A percentile compares a stretch with the other conserved stretches of the same genome.
phyloP scores from a whole-genome alignment of 169 alveolate genomes.

The Neospora caninum region DNA sequence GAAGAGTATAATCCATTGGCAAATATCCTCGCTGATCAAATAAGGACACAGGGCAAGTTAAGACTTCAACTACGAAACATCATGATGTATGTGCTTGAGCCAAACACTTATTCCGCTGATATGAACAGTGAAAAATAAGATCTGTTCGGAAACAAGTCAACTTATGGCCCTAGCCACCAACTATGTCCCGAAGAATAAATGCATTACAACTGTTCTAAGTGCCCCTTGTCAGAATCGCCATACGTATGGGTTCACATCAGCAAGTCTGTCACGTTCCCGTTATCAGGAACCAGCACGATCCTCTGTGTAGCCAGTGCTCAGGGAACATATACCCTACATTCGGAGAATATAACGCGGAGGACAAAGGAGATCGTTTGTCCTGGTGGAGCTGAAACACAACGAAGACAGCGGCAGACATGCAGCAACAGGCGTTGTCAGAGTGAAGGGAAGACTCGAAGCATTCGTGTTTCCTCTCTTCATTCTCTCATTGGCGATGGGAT shows the following conservation, averaged over 20 bases:
- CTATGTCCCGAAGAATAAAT: neutral
- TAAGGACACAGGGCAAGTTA: neutral
- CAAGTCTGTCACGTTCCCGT: no score
- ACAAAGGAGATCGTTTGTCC: conserved; percentile 4
- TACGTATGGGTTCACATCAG: no score
- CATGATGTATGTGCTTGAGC: neutral
- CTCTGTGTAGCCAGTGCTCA: no score
- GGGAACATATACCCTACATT: neutral
- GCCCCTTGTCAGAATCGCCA: neutral
- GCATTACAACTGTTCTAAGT: neutral
- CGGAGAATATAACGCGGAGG: neutral
- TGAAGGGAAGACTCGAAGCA: neutral
- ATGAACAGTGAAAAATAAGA: neutral
- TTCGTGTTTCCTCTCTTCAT: neutral
- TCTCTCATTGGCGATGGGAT: neutral
- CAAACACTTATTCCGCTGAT: neutral
- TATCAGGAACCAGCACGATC: no score
- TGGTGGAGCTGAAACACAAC: neutral
- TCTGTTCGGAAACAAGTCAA: neutral
- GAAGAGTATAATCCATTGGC: neutral
- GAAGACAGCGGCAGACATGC: neutral
- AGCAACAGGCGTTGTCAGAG: neutral
- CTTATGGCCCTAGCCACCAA: neutral
- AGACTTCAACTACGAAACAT: neutral
- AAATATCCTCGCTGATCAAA: neutral